A percentile compares a stretch with the other conserved stretches of the same genome.
These are phyloP conservation scores for Euphorbia corollata DNA, from an alignment of 441 rosid species.

Conservation along the genomic window DNA sequence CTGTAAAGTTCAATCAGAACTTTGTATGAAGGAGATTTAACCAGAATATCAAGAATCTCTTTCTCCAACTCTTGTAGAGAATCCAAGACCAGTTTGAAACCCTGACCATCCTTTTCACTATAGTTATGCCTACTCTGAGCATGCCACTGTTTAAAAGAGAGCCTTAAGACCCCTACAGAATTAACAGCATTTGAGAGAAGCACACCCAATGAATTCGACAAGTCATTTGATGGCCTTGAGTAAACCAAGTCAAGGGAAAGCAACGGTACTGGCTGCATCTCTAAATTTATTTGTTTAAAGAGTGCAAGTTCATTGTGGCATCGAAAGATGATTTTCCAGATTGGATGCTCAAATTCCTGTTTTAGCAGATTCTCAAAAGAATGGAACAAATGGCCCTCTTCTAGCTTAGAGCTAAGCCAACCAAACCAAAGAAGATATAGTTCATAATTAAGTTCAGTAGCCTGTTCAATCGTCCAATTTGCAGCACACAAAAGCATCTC, in stretches of 20 bases:
- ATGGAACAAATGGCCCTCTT: slow-evolving; percentile 34
- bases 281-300: slow-evolving; percentile 30
- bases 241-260: slow-evolving; percentile 61
- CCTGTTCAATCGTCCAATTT: slow-evolving; percentile 84
- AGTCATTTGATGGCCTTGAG: slow-evolving; percentile 32
- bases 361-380: slow-evolving; percentile 39
- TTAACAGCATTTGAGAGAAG: slow-evolving; percentile 51
- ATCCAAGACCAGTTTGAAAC: slow-evolving; percentile 44
- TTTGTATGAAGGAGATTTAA: slow-evolving; percentile 46
- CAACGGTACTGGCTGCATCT: slow-evolving; percentile 44
- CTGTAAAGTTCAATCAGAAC: slow-evolving; percentile 42
- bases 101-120: slow-evolving; percentile 27
- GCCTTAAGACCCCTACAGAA: slow-evolving; percentile 56
- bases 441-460: slow-evolving; percentile 55
- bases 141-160: slow-evolving; percentile 67
- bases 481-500: slow-evolving; percentile 62
- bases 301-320: slow-evolving; percentile 44
- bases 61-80: slow-evolving; percentile 58
- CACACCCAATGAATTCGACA: slow-evolving; percentile 24
- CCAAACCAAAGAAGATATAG: slow-evolving; percentile 62
- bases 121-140: slow-evolving; percentile 43
- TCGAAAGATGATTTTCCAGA: slow-evolving; percentile 51
- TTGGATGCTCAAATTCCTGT: slow-evolving; percentile 62
- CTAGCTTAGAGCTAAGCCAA: slow-evolving; percentile 59
- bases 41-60: slow-evolving; percentile 46